Base-by-base conservation (phyloP, 148 eudicot species). In the Hydrangea macrophylla region DNA sequence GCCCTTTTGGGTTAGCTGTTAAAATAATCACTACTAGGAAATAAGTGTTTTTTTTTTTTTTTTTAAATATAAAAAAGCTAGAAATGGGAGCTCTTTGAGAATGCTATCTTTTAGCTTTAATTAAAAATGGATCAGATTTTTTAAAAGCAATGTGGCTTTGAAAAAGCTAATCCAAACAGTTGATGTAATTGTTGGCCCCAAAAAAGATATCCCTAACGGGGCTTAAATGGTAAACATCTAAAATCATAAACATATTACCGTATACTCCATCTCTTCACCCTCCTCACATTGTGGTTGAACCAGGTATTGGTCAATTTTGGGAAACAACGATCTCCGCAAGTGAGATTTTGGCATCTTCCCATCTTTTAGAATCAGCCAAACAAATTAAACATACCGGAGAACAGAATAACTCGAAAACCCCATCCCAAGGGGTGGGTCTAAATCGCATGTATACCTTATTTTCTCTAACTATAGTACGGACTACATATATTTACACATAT, bases 281-380 rank as follows among this genome's bases (percentile, higher is more conserved):
- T 54, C 48, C 32, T 65, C 15, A 50, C 12, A 17, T 23, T 35
- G 23, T 55, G 70, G 61, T 55, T 37, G 62, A 37, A 37, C 62
- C 51, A 37, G 50, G 58, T 44, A 12, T n/a, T 12, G n/a, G n/a
- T n/a, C 69, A n/a, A 66, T 66, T 50, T 66, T 51, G 44, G 39
- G 48, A 4, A 53, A 48, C n/a, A 40, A 64, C 20, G 40, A 50
- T 58, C 58, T 32, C 24, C 20, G 50, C 67, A 45, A 50, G 42
- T 65, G 5, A 35, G 8, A 42, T 48, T 7, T 48, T 18, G 22
- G 20, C 53, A 48, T 6, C 53, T 66, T 35, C 45, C 48, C 33
- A 50, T 54, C 45, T 37, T 27, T 30, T 5, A 48, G 26, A 48
- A 44, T 50, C 40, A 24, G 58, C 42, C 58, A 51, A 26, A 28